Percentiles rank a stretch among this genome's conserved stretches.
These are phyloP conservation scores for Fraxinus velutina DNA, from an alignment of 305 asterid species.

Conservation along the genomic window DNA sequence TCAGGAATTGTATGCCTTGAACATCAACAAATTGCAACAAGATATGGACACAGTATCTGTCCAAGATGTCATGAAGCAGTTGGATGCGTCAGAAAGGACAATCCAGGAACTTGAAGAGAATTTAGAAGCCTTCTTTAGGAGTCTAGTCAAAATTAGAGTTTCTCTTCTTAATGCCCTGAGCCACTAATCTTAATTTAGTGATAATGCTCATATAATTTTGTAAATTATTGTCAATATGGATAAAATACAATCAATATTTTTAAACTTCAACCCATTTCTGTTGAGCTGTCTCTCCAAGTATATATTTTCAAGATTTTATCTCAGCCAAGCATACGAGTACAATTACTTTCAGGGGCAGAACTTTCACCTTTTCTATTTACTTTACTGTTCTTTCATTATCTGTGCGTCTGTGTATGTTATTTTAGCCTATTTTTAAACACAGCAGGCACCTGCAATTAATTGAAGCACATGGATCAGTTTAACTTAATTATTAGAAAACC, in stretches of 20 bases:
- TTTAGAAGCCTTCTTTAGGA: not conserved
- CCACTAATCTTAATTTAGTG: not conserved
- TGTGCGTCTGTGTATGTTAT: not conserved
- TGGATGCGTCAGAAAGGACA: not conserved
- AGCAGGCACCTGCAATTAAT: not conserved
- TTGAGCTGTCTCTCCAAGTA: not conserved
- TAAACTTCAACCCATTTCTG: not conserved
- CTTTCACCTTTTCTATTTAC: not conserved
- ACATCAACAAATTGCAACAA: not conserved
- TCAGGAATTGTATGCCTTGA: not conserved
- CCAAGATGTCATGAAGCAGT: not conserved
- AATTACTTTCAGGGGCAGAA: not conserved
- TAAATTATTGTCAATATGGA: not conserved
- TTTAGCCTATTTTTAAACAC: not conserved
- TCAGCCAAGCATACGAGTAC: not conserved
- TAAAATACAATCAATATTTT: not conserved
- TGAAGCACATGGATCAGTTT: not conserved
- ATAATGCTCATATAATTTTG: not conserved
- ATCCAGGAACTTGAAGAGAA: not conserved
- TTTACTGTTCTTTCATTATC: conserved; percentile 3
- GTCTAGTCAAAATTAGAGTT: not conserved
- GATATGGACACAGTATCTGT: not conserved
- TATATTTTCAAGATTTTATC: not conserved
- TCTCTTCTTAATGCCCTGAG: not conserved
- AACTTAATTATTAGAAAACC: not conserved